phyloP scores from a whole-genome alignment of 1,139 yeast species.

The Kodamaea anthophila region DNA sequence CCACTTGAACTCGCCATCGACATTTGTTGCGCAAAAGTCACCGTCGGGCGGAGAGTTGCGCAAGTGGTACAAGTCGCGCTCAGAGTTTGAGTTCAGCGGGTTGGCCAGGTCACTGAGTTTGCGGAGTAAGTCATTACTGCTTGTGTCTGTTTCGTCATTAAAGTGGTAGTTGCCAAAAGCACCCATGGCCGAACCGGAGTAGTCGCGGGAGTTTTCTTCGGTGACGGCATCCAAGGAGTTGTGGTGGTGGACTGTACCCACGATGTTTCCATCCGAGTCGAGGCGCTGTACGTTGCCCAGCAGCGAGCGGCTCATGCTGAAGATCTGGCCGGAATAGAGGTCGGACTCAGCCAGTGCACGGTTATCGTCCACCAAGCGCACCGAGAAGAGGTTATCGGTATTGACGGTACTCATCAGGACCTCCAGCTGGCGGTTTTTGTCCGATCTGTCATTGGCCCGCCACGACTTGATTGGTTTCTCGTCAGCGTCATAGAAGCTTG shows the following conservation, averaged over 20 bases:
- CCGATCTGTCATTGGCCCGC: constrained; percentile 49
- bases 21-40: constrained; percentile 22
- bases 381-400: constrained; percentile 76
- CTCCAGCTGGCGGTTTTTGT: constrained; percentile 41
- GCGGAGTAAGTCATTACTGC: constrained; percentile 21
- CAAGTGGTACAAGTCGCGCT: constrained; percentile 12
- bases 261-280: constrained; percentile 51
- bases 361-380: constrained; percentile 64
- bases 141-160: constrained; percentile 14
- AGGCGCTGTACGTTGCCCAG: constrained; percentile 45
- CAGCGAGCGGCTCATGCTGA: constrained; percentile 30
- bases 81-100: constrained; percentile 16
- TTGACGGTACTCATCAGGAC: constrained; percentile 80
- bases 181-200: constrained; percentile 9
- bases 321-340: constrained; percentile 20
- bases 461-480: constrained; percentile 61
- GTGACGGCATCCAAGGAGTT: constrained; percentile 25
- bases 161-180: constrained; percentile 6
- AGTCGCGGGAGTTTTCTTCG: constrained; percentile 27
- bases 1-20: constrained; percentile 28
- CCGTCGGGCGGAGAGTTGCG: constrained; percentile 8
- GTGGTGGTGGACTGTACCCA: constrained; percentile 19
- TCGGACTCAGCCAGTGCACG: constrained; percentile 24
- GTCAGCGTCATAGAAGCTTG: constrained; percentile 21
- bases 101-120: constrained; percentile 17